These are phyloP conservation scores for Apiotrichum gracile DNA, from an alignment of 1,284 basidiomycete genomes.

Conservation along the genomic window DNA sequence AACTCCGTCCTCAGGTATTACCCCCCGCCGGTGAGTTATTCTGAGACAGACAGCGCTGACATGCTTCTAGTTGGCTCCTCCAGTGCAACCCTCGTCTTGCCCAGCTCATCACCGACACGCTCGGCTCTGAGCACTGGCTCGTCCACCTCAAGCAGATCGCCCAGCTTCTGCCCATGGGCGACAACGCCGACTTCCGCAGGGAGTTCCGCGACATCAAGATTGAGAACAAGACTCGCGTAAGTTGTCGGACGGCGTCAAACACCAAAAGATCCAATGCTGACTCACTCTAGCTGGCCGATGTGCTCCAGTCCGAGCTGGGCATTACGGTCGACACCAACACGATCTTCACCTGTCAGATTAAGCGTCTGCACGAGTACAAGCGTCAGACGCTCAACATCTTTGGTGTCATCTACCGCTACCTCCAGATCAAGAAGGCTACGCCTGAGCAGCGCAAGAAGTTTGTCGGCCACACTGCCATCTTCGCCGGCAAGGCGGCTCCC, in stretches of 20 bases:
- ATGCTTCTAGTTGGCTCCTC: conserved; percentile 74
- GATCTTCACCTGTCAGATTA: conserved; percentile 88
- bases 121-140: conserved; percentile 76
- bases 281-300: conserved; percentile 53
- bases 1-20: conserved; percentile 60
- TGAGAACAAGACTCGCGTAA: conserved; percentile 68
- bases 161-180: conserved; percentile 53
- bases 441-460: conserved; percentile 68
- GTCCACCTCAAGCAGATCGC: conserved; percentile 48
- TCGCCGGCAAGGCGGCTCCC: conserved; percentile 63
- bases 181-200: conserved; percentile 65
- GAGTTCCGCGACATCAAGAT: conserved; percentile 79
- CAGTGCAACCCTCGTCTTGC: conserved; percentile 86
- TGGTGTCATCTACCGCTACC: conserved; percentile 79
- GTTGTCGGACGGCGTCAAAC: conserved; percentile 5
- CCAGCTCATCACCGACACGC: conserved; percentile 70
- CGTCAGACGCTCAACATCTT: conserved; percentile 49
- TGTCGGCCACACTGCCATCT: conserved; percentile 65
- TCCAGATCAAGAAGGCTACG: conserved; percentile 69
- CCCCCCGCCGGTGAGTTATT: conserved; percentile 25
- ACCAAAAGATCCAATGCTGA: conserved; percentile 5
- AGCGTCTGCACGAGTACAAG: conserved; percentile 70
- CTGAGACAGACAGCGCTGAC: neutral
- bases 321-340: conserved; percentile 61
- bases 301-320: conserved; percentile 69